Conservation (phyloP, 2,329 filamentous ascomycete species). For the Eutypella sp. region DNA sequence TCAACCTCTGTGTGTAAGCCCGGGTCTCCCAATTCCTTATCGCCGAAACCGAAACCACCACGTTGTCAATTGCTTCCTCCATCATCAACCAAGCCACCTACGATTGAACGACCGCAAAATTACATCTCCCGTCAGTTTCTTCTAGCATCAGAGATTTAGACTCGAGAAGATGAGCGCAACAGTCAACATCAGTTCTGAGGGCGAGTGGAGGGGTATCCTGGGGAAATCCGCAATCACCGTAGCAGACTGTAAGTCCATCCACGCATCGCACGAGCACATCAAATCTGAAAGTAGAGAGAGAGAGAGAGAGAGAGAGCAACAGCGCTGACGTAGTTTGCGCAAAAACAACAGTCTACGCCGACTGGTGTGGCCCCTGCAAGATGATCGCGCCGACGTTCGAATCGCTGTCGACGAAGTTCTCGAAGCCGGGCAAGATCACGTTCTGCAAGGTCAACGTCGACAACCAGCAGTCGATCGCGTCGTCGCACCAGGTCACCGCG, state of each 20-base stretch:
- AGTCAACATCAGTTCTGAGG: slow-evolving; percentile 57
- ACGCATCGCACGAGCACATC: slow-evolving; percentile 11
- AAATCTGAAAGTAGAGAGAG: neutral
- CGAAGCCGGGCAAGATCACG: slow-evolving; percentile 74
- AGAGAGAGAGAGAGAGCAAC: neutral
- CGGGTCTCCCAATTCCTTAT: too few relatives aligned
- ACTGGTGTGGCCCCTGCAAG: slow-evolving; percentile 94
- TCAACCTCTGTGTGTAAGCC: too few relatives aligned
- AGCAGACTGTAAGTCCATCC: slow-evolving; percentile 69
- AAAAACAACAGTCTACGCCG: slow-evolving; percentile 70
- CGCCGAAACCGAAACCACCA: too few relatives aligned
- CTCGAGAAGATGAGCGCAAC: slow-evolving; percentile 35
- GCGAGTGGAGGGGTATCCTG: slow-evolving; percentile 69
- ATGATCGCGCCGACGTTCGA: slow-evolving; percentile 87
- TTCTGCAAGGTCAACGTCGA: slow-evolving; percentile 94
- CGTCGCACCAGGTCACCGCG: slow-evolving; percentile 72
- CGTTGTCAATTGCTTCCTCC: too few relatives aligned
- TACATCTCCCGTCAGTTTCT: too few relatives aligned
- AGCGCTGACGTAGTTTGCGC: slow-evolving; percentile 18
- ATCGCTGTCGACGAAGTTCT: slow-evolving; percentile 71
- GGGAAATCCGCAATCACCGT: slow-evolving; percentile 74
- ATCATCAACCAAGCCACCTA: too few relatives aligned
- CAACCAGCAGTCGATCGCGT: slow-evolving; percentile 69
- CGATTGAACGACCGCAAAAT: too few relatives aligned
- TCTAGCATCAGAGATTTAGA: neutral